Evolutionary conservation across 2,329 filamentous ascomycete species (phyloP), one percentile per base, ranked within the genome.

Genomic region (Acrocalymma vagum): DNA sequence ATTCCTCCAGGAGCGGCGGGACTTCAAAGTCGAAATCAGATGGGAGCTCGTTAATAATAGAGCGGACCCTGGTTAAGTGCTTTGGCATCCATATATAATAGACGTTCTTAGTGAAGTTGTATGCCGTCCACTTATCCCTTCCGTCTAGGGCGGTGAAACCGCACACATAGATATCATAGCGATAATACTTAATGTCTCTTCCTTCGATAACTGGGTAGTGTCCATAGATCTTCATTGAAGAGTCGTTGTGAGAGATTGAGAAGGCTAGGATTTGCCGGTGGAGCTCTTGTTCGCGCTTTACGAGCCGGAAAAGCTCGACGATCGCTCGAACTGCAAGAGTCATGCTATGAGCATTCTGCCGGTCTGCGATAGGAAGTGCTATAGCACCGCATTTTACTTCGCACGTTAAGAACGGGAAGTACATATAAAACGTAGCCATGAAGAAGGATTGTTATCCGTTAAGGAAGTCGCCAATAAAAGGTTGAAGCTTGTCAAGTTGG

Each of bases 331-430:
- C 41, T 22, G 41, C 48, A 34, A 60, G 43, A 4, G 51, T 58
- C 44, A 55, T 51, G 29, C 49, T 60, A 31, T 60, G 46, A 5
- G 54, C 48, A 35, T 60, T 61, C 43, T 61, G 63, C 43, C 56
- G 49, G 41, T 64, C 52, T n/a, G 65, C 57, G 27, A 58, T 47
- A 22, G 65, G 58, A 45, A 52, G 71, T 1, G 52, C 62, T 17
- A 48, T 60, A 18, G 59, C 54, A 28, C 73, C 67, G 44, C 70
- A 76, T 55, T 78, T 78, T 1, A 78, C 74, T 53, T 80, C 73
- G 53, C 70, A 76, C 0, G 72, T 71, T 0, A 80, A 60, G 47
- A 79, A 80, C 3, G 75, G 75, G 47, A 81, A 78, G 60, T 72
- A 75, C 64, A 79, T 77, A 5, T 70, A 59, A 37, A 67, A 73